These are phyloP conservation scores for Phaseolus coccineus DNA, from an alignment of 331 rosid species.

Conservation along the genomic window DNA sequence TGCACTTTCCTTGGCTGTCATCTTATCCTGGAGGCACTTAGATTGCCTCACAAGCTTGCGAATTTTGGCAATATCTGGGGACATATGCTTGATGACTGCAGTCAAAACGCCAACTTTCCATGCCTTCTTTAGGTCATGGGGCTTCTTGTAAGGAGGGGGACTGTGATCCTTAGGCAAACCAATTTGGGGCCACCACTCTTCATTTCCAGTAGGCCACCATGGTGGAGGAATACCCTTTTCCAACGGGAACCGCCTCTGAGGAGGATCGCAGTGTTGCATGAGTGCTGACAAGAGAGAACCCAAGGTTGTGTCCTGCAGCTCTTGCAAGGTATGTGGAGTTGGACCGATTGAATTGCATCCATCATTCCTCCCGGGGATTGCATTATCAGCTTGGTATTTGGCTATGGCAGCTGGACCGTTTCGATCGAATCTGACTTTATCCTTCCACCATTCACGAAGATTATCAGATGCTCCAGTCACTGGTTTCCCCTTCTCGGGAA, in stretches of 20 bases:
- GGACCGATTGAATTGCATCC: slow-evolving; percentile 65
- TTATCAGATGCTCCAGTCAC: slow-evolving; percentile 91
- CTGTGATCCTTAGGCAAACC: slow-evolving; percentile 75
- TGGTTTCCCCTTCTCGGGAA: slow-evolving; percentile 91
- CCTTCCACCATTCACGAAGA: slow-evolving; percentile 98
- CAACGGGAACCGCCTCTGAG: slow-evolving; percentile 85
- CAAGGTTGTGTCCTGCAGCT: slow-evolving; percentile 89
- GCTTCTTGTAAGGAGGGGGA: slow-evolving; percentile 93
- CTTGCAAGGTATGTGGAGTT: slow-evolving; percentile 86
- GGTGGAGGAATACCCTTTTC: slow-evolving; percentile 91
- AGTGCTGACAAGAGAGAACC: slow-evolving; percentile 91
- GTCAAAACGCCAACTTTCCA: slow-evolving; percentile 95
- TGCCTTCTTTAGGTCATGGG: slow-evolving; percentile 93
- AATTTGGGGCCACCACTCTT: slow-evolving; percentile 92
- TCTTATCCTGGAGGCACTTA: slow-evolving; percentile 87
- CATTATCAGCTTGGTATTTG: slow-evolving; percentile 75
- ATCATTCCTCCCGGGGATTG: slow-evolving; percentile 65
- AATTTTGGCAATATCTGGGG: slow-evolving; percentile 83
- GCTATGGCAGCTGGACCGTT: slow-evolving; percentile 96
- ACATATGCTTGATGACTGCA: slow-evolving; percentile 90
- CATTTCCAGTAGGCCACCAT: slow-evolving; percentile 91
- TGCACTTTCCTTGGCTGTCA: slow-evolving; percentile 95
- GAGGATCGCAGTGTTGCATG: slow-evolving; percentile 93
- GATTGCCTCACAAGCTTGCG: slow-evolving; percentile 95
- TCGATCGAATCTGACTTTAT: slow-evolving; percentile 82